Conservation (phyloP, 2,329 filamentous ascomycete genomes). For the Trichoderma oligosporum region DNA sequence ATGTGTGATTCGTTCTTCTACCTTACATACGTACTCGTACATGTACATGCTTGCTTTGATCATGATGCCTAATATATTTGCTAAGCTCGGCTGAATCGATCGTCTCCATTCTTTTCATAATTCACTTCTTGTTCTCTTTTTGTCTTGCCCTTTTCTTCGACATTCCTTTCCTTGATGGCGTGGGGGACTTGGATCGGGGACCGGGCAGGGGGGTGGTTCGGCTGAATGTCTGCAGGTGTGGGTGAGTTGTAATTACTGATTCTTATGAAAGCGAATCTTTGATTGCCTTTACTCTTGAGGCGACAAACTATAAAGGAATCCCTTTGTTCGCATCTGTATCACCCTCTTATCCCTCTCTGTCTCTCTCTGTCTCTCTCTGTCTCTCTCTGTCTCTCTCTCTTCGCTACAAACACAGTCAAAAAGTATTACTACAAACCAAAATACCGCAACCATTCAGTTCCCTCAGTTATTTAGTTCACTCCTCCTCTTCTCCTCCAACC, state of each 20-base stretch:
- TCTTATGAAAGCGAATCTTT: not conserved
- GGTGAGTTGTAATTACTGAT: not conserved
- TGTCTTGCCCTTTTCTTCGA: not conserved
- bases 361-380: no score
- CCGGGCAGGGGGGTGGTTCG: not conserved
- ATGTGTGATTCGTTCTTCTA: no score
- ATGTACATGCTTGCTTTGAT: slow-evolving; percentile 6
- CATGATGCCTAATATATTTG: slow-evolving; percentile 6
- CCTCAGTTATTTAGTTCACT: slow-evolving; percentile 8
- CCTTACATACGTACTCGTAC: not conserved
- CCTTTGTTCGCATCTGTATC: not conserved
- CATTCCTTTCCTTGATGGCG: not conserved
- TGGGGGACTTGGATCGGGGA: no score
- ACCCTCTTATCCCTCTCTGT: no score
- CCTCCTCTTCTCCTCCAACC: slow-evolving; percentile 10
- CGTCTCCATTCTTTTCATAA: not conserved
- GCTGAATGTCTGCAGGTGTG: not conserved
- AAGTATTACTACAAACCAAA: not conserved
- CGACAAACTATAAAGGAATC: slow-evolving; percentile 1
- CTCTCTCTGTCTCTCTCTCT: no score
- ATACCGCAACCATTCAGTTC: slow-evolving; percentile 12
- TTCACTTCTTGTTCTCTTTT: no score
- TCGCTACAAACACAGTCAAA: not conserved
- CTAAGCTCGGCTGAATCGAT: not conserved
- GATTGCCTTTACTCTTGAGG: not conserved